Evolutionary conservation across 495 filamentous ascomycete genomes (phyloP), one percentile per base, ranked within the genome.

Genomic region (Friedmanniomyces endolithicus): DNA sequence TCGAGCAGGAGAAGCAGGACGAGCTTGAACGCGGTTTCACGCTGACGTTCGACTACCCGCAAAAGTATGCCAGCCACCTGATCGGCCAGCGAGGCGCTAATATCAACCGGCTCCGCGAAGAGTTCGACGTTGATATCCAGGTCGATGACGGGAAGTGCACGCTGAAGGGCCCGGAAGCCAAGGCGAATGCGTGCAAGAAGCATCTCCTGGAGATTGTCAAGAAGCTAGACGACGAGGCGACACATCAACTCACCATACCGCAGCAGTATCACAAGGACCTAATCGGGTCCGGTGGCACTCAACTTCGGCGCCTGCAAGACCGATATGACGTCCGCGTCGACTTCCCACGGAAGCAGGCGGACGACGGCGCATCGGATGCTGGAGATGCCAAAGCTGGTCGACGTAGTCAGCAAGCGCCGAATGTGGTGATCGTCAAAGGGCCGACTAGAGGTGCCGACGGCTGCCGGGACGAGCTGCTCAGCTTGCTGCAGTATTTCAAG

Each of bases 61-160:
- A 92, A 62, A 94, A 95, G 68, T 94, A 81, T 59, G 88, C 89
- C 53, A 94, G 94, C 64, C 82, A 89, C 67, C 76, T 99, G 17
- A 96, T 99, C 60, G 92, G 92, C 54, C 87, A 85, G 67, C 80
- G 82, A 37, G 92, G 92, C 23, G 89, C 89, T 71, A 90, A 90
- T 68, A 92, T 97, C 71, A 87, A 87, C 57, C 90, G 94, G 65
- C 75, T 95, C n/a, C 85, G 89, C 17, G 92, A 97, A 31, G 88
- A 92, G 65, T 94, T 94, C 61, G 94, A 97, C 66, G 94, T 99
- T 31, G 92, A 97, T 43, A 96, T 99, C 61, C 86, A 94, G 65
- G 80, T 97, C 33, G 75, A 80, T 55, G 79, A 83, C 46, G 82
- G 82, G 60, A 83, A 80, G 69, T 79, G 84, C 31, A 80, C 83